Evolutionary conservation across 148 eudicot genomes (phyloP).

Genomic region (Diospyros kaki): DNA sequence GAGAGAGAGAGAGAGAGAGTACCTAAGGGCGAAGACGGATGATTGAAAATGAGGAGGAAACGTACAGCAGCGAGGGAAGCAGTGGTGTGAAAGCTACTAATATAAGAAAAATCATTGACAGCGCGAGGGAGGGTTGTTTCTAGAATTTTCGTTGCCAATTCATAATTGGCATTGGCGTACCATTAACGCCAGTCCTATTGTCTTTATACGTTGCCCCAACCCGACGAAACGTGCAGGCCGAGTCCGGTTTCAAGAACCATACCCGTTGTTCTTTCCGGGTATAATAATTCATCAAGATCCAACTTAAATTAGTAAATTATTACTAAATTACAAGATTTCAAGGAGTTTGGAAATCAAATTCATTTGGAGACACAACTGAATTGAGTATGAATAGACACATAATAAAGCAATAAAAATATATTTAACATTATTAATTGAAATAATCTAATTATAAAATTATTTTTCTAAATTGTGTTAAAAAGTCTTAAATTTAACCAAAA

Average conservation of each 20-base stretch:
- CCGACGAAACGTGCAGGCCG: neutral
- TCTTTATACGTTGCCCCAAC: conserved; percentile 3
- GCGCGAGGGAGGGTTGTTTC: neutral
- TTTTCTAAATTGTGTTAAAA: no score
- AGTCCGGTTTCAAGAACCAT: neutral
- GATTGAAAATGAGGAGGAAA: conserved; percentile 2
- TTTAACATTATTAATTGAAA: no score
- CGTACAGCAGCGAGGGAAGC: neutral
- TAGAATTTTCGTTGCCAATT: conserved; percentile 3
- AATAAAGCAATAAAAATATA: no score
- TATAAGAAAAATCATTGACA: neutral
- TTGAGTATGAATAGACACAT: no score
- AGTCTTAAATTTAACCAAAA: no score
- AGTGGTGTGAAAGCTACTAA: neutral
- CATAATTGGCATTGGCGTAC: conserved; percentile 4
- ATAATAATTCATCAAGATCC: no score
- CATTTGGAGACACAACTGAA: no score
- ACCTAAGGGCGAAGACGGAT: neutral
- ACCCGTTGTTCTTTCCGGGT: no score
- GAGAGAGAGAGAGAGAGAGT: neutral
- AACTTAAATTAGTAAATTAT: no score
- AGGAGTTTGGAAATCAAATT: no score
- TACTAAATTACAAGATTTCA: no score
- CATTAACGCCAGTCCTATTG: neutral
- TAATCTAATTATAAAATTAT: no score